Evolutionary conservation across 164 flowering plant genomes (phyloP).

Genomic region (Liquidambar formosana): DNA sequence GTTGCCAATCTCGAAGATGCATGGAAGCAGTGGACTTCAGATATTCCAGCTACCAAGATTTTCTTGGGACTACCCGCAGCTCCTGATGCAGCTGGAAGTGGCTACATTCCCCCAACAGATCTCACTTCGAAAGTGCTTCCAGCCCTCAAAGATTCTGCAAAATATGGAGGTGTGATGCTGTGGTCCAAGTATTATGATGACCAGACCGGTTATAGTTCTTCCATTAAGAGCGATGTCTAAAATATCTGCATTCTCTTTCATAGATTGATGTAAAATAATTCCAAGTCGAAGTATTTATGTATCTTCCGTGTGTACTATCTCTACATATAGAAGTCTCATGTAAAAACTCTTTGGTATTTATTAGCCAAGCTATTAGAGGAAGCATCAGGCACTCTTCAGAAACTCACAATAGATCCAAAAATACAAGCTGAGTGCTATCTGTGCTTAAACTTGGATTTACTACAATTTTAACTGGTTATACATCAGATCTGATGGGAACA

Average conservation of each 20-base stretch:
- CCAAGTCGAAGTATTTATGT: not conserved
- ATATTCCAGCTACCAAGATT: conserved; percentile 1
- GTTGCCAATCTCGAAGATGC: not conserved
- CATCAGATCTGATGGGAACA: no score
- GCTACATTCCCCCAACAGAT: conserved; percentile 1
- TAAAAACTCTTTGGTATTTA: no score
- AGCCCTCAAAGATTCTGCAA: conserved; percentile 5
- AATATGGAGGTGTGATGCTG: conserved; percentile 14
- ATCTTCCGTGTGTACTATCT: not conserved
- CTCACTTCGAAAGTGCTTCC: conserved; percentile 4
- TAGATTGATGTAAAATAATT: not conserved
- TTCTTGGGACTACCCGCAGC: conserved; percentile 7
- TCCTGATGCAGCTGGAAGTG: conserved; percentile 5
- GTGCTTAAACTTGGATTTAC: no score
- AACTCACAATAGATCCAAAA: no score
- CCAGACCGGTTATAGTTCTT: not conserved
- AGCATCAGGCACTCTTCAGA: no score
- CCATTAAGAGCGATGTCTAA: conserved; percentile 8
- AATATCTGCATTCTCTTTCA: not conserved
- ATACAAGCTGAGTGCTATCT: no score
- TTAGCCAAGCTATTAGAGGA: no score
- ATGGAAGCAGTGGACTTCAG: not conserved
- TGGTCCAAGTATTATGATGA: conserved; percentile 2
- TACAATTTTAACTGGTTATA: no score
- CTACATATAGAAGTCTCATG: no score